Base-by-base conservation (phyloP, 768 basidiomycete species). In the Trametopsis cervina region DNA sequence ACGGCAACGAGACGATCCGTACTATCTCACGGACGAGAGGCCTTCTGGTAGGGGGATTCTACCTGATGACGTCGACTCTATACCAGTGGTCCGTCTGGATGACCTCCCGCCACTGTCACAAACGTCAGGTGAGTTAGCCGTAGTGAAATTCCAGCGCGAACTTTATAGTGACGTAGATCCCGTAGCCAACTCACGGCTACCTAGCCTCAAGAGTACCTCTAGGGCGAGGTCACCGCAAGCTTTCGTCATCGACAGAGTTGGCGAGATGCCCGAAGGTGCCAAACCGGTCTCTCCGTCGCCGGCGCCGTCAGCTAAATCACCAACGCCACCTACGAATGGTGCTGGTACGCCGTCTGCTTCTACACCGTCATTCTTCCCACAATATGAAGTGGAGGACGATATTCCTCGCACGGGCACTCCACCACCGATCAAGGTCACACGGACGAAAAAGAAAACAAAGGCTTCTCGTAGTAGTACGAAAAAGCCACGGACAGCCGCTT, bases 11-110 rank as follows among this genome's bases (percentile, higher is more conserved):
- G 88, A 91, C 53, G 92, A 98, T 60, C 93, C 94, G 3, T 96
- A 92, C 67, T 94, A 96, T 64, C 82, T 96, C 54, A 73, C 82
- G 33, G 85, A 89, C 54, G 77, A 80, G 36, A 67, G 63, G 46
- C 69, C 77, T 1, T 60, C 71, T 54, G 44, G 50, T 21, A 46
- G 52, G 46, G 53, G 61, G 22, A 47, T 49, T 20, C 36, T 23
- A 20, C 49, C 53, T 6, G 75, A 79, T 11, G 90, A 96, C 59
- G 55, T 96, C n/a, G 92, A 96, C 57, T 78, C 83, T 7, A 97
- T 98, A 65, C 94, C 95, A 0, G 80, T 99, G 20, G 89, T 97
- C 24, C 78, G 72, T 51, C 66, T 98, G 40, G 89, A 95, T 36
- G 81, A 76, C 49, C 74, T 88, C 64, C 82, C 81, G n/a, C 67